Base-by-base conservation (phyloP, 306 rosid species). In the Malus sieversii region DNA sequence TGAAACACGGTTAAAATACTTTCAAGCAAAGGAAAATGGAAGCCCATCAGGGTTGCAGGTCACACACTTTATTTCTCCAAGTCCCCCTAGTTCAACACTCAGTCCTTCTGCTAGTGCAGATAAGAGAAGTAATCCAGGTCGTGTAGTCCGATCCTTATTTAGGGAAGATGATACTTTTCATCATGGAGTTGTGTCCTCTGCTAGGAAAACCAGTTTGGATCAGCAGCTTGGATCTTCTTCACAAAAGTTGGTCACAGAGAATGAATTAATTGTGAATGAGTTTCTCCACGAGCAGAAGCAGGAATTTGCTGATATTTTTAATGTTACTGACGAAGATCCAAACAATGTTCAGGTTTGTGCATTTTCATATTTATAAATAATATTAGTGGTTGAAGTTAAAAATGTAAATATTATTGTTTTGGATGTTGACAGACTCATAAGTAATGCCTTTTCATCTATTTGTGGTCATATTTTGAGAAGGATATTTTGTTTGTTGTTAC, bases 201-300 rank as follows among this genome's bases (percentile, higher is more conserved):
- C 79, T 63, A 45, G 82, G 25, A 80, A 42, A 60, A 81, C 80
- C 75, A 77, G 25, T 23, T 83, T 81, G 51, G 86, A 51, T 59
- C 76, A 68, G 32, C 85, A 80, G 76, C 74, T 65, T 22, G 86
- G 85, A 78, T 68, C 78, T 58, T 76, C 89, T 58, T 65, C 81
- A 64, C 86, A 55, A 74, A 87, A 84, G 75, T 66, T 80, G 78
- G 83, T 76, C 19, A 74, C 86, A 22, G 96, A 91, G 79, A 95
- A 95, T 84, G 99, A 90, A 74, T 32, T 86, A 77, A 74, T 95
- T 33, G 92, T 95, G 40, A 95, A 95, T 85, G 97, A 92, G 80
- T 84, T 84, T 77, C 88, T 95, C 71, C 99, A 92, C 40, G 88
- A 87, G 82, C 87, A 82, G 72, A 82, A 80, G 48, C 82, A 65